Evolutionary conservation across 257 asterid genomes (phyloP), one percentile per base, ranked within the genome.

Genomic region (Primulina eburnea): DNA sequence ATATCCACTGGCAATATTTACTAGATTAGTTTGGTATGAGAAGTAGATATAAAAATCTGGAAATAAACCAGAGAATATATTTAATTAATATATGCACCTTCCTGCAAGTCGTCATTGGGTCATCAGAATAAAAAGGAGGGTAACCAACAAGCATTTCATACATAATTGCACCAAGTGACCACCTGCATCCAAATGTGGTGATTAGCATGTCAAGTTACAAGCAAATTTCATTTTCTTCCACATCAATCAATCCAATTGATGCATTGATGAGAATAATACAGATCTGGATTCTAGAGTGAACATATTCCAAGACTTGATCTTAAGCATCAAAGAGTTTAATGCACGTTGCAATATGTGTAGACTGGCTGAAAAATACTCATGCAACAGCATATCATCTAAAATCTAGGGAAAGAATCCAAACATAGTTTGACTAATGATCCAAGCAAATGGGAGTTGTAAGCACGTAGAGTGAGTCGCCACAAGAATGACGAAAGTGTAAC

Each of bases 131-230:
- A 69, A 86, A 86, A 24, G 92, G 92, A 37, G 92, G 89, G 64
- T 80, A 86, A 47, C 89, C 89, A 55, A 86, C 84, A 76, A 86
- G 89, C 92, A 86, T 86, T 77, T 86, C 92, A 62, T 83, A 86
- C 89, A 86, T 84, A 73, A 86, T 86, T 47, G 89, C 92, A 21
- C 89, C 92, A 60, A 86, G 70, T 20, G 92, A 86, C 92, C 92
- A 86, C 92, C 92, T 86, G 77, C 77, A 77, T 59, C 62, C 71
- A 77, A 63, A 67, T 75, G 71, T 60, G 32, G 68, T 60, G 8
- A 28, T 64, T 70, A 75, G 67, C 58, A 75, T 57, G 74, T 57
- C 8, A 58, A 59, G 24, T 47, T 65, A 70, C 5, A 5, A 33
- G 67, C 43, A 69, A 30, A 12, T 37, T 34, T 56, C 72, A 50